A percentile compares a stretch with the other conserved stretches of the same genome.
phyloP scores from a whole-genome alignment of 1,284 basidiomycete genomes.

The Ganoderma boninense region DNA sequence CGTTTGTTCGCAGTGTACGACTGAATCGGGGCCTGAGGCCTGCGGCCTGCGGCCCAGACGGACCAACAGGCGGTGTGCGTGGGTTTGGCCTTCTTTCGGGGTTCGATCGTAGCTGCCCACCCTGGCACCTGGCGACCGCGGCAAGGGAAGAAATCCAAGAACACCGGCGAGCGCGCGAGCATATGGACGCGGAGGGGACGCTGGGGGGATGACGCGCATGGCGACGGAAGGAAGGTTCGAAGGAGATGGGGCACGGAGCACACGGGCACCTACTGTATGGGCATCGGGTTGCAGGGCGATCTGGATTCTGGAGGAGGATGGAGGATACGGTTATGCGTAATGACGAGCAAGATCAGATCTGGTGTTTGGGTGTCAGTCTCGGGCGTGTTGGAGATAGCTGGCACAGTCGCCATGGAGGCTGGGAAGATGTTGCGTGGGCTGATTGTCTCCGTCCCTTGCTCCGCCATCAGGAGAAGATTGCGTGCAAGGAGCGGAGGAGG shows the following conservation, averaged over 20 bases:
- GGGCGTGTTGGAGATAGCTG: slow-evolving; percentile 21
- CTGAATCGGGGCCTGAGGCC: slow-evolving; percentile 23
- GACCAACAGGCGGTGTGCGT: not conserved
- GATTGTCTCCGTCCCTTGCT: slow-evolving; percentile 2
- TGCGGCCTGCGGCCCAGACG: slow-evolving; percentile 9
- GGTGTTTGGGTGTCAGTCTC: slow-evolving; percentile 15
- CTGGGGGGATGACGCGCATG: slow-evolving; percentile 14
- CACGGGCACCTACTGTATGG: not conserved
- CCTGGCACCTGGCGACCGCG: not conserved
- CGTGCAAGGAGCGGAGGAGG: not conserved
- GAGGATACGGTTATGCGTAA: slow-evolving; percentile 15
- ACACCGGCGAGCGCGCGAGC: slow-evolving; percentile 17
- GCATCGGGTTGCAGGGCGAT: not conserved
- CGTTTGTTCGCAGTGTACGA: slow-evolving; percentile 37
- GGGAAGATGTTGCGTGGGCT: slow-evolving; percentile 3
- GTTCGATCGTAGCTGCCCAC: slow-evolving; percentile 18
- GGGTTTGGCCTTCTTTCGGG: slow-evolving; percentile 19
- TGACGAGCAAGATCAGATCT: slow-evolving; percentile 33
- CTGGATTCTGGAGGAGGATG: not conserved
- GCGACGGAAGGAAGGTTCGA: slow-evolving; percentile 5
- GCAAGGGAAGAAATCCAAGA: not conserved
- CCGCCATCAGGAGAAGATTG: slow-evolving; percentile 6
- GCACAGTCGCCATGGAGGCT: slow-evolving; percentile 29
- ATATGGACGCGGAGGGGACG: not conserved
- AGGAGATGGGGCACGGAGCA: not conserved